Base-by-base conservation (phyloP, 2,329 filamentous ascomycete genomes). In the Periconia macrospinosa region DNA sequence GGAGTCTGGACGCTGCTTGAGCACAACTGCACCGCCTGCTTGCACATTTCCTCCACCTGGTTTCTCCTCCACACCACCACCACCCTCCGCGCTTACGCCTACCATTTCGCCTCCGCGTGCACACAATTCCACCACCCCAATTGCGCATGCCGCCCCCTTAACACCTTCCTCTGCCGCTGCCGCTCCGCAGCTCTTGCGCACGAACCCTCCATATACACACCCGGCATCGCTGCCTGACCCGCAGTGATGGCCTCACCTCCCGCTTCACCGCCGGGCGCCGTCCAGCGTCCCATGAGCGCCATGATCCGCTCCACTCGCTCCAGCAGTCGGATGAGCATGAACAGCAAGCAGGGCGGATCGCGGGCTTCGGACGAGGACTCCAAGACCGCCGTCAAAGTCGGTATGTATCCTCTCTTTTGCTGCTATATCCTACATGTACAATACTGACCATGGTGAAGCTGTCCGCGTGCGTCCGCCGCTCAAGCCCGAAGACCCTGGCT, bases 361-460 rank as follows among this genome's bases (percentile, higher is more conserved):
- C 85, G 91, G 69, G 88, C 89, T 20, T 96, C 92, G 0, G 92
- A 97, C 67, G 92, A 97, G 65, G 92, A 96, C 73, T 83, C 83
- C 58, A 92, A 90, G 73, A 96, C 92, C 7, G 90, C 92, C 23
- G 92, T 97, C 77, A 94, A 91, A 93, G 92, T 97, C 72, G 92
- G 92, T 97, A 84, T 67, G 92, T 89, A 50, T 52, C 51, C 43
- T 41, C 43, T 41, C 41, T 30, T 52, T 33, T 48, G 42, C 55
- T 41, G 35, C 40, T 43, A 42, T 55, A 45, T 49, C 50, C 50
- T 46, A 53, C 30, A 45, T 46, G 9, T 40, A 49, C 35, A 40
- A 30, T 45, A 73, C 69, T 42, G 30, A 30, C 44, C 20, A 60
- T 52, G 47, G 56, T 50, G 54, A 73, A 97, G 94, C 89, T 73